Base-by-base conservation (phyloP, 305 asterid genomes). In the Plantago lanceolata region DNA sequence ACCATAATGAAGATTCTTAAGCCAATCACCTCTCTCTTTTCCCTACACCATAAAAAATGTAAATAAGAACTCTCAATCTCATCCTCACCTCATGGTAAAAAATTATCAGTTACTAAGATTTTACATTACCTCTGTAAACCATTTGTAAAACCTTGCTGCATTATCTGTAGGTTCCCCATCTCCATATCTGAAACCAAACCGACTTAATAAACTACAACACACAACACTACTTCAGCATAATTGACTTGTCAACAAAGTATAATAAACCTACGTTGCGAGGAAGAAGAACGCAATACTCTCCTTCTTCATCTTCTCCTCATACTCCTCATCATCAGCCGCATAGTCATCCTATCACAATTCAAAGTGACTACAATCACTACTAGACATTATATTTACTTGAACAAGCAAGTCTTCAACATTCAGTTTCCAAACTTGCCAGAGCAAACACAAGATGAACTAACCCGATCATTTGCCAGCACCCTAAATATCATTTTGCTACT, bases 151-250 rank as follows among this genome's bases (percentile, higher is more conserved):
- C 79, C 95, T 83, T 0, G 96, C 93, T 13, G 97, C 95, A 66
- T 94, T 94, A 65, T 94, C 97, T 1, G 97, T 94, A 48, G 97
- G 99, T 82, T 94, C 99, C 56, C 97, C 99, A 71, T 94, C 99
- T 74, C 99, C 99, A 61, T 94, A 94, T 70, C 97, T 94, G 71
- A 70, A 78, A 60, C 67, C 78, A 80, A 76, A 73, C 74, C 68
- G 70, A 66, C 52, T 68, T 62, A 73, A 65, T 59, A 59, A 70
- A 66, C 61, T 14, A 48, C 61, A 66, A 19, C 19, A 52, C 66
- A 8, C 19, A 67, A 59, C n/a, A 63, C 3, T 24, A 24, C 28
- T 24, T 1, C 28, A 1, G 28, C 28, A 24, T 24, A 24, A 24
- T 3, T 24, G 28, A 24, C 28, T 24, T 24, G 7, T 20, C 31